phyloP scores from a whole-genome alignment of 148 eudicot genomes.

The Rhododendron kiyosumense region DNA sequence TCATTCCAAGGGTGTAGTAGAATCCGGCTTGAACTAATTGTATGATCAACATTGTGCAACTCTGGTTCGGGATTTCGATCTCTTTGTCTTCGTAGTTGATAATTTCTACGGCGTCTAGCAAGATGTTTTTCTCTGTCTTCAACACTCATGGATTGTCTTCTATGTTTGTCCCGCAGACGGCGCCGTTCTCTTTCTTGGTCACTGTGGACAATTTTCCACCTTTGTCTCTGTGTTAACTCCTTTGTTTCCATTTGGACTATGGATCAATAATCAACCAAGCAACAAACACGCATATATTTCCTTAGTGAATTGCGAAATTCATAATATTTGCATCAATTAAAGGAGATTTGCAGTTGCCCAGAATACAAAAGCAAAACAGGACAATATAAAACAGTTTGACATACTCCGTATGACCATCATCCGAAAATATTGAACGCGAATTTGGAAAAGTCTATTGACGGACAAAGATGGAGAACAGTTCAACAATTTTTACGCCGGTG shows the following conservation, averaged over 20 bases:
- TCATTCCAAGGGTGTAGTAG: background rate
- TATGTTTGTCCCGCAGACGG: slow-evolving; percentile 43
- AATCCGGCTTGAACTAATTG: background rate
- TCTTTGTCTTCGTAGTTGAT: slow-evolving; percentile 49
- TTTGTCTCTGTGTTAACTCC: slow-evolving; percentile 14
- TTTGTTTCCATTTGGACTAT: background rate
- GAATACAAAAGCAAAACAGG: background rate
- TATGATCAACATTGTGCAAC: background rate
- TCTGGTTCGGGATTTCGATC: slow-evolving; percentile 30
- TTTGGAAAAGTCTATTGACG: background rate
- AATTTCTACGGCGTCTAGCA: slow-evolving; percentile 61
- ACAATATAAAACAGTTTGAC: background rate
- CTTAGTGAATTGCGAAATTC: background rate
- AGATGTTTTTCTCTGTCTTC: slow-evolving; percentile 57
- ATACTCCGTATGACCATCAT: background rate
- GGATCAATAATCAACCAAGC: background rate
- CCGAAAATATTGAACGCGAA: background rate
- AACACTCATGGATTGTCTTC: slow-evolving; percentile 56
- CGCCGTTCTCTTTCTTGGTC: slow-evolving; percentile 56
- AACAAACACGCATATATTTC: background rate
- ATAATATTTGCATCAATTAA: background rate
- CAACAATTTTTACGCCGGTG: background rate
- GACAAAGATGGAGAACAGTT: background rate
- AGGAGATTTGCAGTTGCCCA: background rate
- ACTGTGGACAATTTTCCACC: slow-evolving; percentile 24